These are phyloP conservation scores for Ascochyta pisi DNA, from an alignment of 2,329 filamentous ascomycete genomes.

Conservation along the genomic window DNA sequence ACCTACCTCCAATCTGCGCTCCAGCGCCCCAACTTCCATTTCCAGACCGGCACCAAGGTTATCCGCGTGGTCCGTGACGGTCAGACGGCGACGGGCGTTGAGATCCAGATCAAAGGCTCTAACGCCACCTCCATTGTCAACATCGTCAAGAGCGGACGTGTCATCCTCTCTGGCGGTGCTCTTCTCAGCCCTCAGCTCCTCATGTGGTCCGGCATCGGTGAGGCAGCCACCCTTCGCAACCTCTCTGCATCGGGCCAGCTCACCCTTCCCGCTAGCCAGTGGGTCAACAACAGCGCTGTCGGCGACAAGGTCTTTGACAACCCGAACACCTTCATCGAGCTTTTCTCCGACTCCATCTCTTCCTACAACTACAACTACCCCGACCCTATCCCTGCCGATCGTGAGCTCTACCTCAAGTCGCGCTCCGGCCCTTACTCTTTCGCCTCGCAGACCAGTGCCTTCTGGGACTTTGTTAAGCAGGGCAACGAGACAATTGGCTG, in stretches of 20 bases:
- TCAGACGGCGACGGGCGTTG: conserved; percentile 53
- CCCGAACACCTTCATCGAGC: conserved; percentile 62
- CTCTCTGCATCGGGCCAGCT: conserved; percentile 49
- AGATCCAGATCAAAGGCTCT: conserved; percentile 44
- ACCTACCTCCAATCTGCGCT: conserved; percentile 61
- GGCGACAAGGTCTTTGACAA: conserved; percentile 63
- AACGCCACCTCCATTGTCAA: conserved; percentile 40
- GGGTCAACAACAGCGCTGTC: conserved; percentile 59
- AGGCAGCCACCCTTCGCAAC: conserved; percentile 28
- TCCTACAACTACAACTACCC: conserved; percentile 59
- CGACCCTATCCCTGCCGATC: conserved; percentile 52
- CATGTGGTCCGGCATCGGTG: conserved; percentile 51
- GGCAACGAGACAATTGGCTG: conserved; percentile 55
- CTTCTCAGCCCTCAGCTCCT: conserved; percentile 48
- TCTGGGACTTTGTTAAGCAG: conserved; percentile 59
- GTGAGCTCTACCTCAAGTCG: conserved; percentile 55
- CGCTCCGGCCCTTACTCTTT: conserved; percentile 62
- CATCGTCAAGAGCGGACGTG: conserved; percentile 34
- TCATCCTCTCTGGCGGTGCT: conserved; percentile 43
- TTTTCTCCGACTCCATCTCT: conserved; percentile 52
- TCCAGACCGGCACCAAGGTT: conserved; percentile 55
- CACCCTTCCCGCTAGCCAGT: conserved; percentile 46
- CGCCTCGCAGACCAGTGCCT: conserved; percentile 60
- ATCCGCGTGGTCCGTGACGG: conserved; percentile 53
- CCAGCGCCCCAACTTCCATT: conserved; percentile 37